Base-by-base conservation (phyloP, 2,329 filamentous ascomycete species). In the Pseudocercospora fijiensis region DNA sequence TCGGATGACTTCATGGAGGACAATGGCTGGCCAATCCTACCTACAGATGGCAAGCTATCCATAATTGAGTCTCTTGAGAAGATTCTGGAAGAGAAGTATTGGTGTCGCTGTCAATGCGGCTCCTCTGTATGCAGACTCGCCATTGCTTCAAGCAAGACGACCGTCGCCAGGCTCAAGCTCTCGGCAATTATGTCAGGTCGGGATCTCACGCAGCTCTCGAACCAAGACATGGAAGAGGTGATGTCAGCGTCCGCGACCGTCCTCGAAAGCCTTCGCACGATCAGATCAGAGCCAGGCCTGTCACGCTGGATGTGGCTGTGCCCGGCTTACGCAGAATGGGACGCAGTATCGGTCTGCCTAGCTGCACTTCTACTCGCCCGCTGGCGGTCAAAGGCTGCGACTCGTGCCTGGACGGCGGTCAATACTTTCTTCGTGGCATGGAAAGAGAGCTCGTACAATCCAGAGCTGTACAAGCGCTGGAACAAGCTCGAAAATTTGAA, bases 11-110 rank as follows among this genome's bases (percentile, higher is more conserved):
- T 68, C 45, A 65, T 62, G 51, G 60, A 66, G 41, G 66, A 68
- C 13, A 69, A 69, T 43, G 63, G 57, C 1, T 69, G 58, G 20
- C 67, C 67, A 3, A 55, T 65, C n/a, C 37, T 69, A 22, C 57
- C 64, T 2, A 60, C 59, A 10, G 66, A 67, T n/a, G 67, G 65
- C 30, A 69, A 69, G 28, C 18, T 69, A 8, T 69, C 64, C 18
- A 63, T 69, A 13, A 65, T 69, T 6, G 65, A 68, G 16, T 65
- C 63, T 6, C 58, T 69, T 4, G 61, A 66, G 43, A 62, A 68
- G 33, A 65, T 60, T 16, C 45, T 69, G 18, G 58, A 67, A 52
- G 66, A 69, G 5, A 69, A 69, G 55, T 69, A 66, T 41, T 67
- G 61, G 45, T 60, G 66, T 20, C 51, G 60, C 18, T 68, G 66